Evolutionary conservation across 306 rosid genomes (phyloP), one percentile per base, ranked within the genome.

Genomic region (Citrullus mucosospermus): DNA sequence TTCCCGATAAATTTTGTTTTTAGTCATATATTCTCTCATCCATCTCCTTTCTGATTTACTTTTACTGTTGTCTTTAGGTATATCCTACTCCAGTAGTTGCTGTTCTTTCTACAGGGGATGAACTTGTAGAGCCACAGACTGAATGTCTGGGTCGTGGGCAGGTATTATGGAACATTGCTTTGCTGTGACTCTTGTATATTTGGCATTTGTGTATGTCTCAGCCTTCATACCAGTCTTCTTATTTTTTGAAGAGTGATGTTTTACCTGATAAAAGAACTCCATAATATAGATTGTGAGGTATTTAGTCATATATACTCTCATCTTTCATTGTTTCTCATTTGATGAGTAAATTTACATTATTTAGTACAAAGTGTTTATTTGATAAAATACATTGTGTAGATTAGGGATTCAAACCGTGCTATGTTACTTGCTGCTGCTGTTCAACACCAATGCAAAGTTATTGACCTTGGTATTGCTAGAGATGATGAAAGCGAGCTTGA

Each of bases 351-450:
- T 53, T 36, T 25, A 54, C 9, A 63, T 30, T 28, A 32, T 74
- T 74, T 74, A 3, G 63, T 30, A 53, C 8, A n/a, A 69, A 69
- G 18, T 9, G 43, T 20, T 43, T 71, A 12, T 46, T 44, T 69
- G 32, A 22, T 48, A 48, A 55, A 50, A n/a, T 18, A 36, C 55
- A 18, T 80, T 67, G 6, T 88, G 89, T 90, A 94, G 98, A 94
- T 94, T 80, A 87, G 97, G 90, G 98, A 94, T 90, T 92, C 93
- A 61, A 94, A 94, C 81, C 91, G 98, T 28, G 93, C 98, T 85
- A 92, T 92, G 97, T 82, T 94, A 63, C 83, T 94, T 81, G 92
- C 96, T 67, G 96, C 96, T 83, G 88, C 91, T 60, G 65, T 50
- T 36, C 93, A 92, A 82, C 87, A 90, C 80, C 90, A 87, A 39